Evolutionary conservation across 371 early-diverging fungal species (phyloP), one percentile per base, ranked within the genome.

Genomic region (Actinomucor elegans): DNA sequence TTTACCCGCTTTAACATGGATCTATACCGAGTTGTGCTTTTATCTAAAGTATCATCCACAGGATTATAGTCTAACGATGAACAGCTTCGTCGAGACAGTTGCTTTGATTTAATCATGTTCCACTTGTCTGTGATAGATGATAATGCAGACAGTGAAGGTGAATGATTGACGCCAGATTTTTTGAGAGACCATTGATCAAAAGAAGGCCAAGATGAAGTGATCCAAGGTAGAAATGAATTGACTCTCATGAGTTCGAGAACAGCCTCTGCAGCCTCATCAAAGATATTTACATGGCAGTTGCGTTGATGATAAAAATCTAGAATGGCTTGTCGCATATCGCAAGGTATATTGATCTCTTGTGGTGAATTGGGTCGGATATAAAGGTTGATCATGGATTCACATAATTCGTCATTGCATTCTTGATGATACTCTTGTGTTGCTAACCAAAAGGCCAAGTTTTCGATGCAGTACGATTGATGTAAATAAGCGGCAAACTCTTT

Each of bases 271-370:
- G 77, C 74, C 15, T 55, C 54, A 20, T 54, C 44, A 52, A 77
- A 77, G 7, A 77, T 24, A 18, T 49, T 48, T 20, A 63, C 63
- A 33, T 69, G 66, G 27, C 52, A 64, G 14, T 66, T 48, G 17
- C 58, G 41, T 3, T 42, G 42, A 18, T 48, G 34, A 27, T 67
- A 64, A 14, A 53, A 46, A n/a, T 67, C 57, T 20, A 77, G 50
- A 26, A 77, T 77, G 1, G 57, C 18, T 28, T 69, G 64, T 37
- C 77, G 58, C 66, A 77, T 77, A 24, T 73, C 74, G 38, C 74
- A 77, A 15, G 74, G 77, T 32, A 77, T 77, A 41, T 77, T 77
- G 54, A 77, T 77, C 46, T 77, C 77, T 50, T 69, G 70, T n/a
- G 71, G 61, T 18, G 77, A 66, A 38, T 73, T 77, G 24, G 77